A percentile compares a stretch with the other conserved stretches of the same genome.
phyloP scores from a whole-genome alignment of 495 filamentous ascomycete species.

The Hypoxylon perforatum region DNA sequence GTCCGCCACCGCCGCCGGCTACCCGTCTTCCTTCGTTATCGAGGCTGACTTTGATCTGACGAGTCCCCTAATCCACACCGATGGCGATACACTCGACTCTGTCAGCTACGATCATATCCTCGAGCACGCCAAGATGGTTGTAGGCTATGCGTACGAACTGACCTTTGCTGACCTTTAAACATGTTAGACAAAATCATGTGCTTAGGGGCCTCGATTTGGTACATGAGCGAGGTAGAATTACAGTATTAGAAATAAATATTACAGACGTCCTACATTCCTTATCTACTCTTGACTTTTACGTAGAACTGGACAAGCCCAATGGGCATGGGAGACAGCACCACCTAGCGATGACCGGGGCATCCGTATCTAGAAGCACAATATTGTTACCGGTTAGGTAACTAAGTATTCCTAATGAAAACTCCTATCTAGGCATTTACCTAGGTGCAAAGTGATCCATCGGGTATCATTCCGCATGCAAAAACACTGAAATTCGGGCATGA shows the following conservation, averaged over 20 bases:
- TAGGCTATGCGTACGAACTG: conserved; percentile 40
- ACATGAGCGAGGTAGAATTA: too few relatives aligned
- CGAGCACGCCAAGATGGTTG: conserved; percentile 35
- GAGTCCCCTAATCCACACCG: conserved; percentile 44
- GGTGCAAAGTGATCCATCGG: conserved; percentile 30
- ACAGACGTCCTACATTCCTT: too few relatives aligned
- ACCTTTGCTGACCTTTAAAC: conserved; percentile 19
- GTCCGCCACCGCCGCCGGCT: conserved; percentile 43
- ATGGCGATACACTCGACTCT: conserved; percentile 41
- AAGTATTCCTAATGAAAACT: conserved; percentile 1
- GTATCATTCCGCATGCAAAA: conserved; percentile 41
- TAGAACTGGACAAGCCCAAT: too few relatives aligned
- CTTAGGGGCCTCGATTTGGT: too few relatives aligned
- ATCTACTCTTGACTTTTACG: too few relatives aligned
- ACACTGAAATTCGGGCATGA: conserved; percentile 20
- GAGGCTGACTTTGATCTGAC: conserved; percentile 42
- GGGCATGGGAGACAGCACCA: neutral
- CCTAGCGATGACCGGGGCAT: too few relatives aligned
- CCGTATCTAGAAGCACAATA: too few relatives aligned
- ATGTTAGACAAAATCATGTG: neutral
- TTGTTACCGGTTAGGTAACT: too few relatives aligned
- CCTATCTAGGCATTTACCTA: conserved; percentile 28
- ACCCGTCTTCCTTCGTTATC: conserved; percentile 48
- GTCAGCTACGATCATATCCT: conserved; percentile 35
- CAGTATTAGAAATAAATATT: too few relatives aligned